Evolutionary conservation across 805 yeast species (phyloP).

Genomic region (Starmerella vitae): DNA sequence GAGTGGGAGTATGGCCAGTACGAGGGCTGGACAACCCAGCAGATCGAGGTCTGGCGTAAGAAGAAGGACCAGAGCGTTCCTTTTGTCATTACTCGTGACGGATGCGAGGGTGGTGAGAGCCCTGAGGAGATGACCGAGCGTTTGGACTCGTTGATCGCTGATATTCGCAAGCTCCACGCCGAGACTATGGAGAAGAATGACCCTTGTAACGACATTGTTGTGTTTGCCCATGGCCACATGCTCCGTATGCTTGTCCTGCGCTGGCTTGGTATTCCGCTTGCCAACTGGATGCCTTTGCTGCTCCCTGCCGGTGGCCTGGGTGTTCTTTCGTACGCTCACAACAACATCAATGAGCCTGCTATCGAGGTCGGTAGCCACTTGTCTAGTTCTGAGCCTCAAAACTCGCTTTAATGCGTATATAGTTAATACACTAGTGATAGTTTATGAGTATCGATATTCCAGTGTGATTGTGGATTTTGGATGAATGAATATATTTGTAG

Average conservation of each 20-base stretch:
- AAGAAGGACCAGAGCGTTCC: conserved; percentile 12
- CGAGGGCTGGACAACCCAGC: conserved; percentile 63
- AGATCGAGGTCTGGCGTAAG: conserved; percentile 38
- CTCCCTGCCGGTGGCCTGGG: conserved; percentile 95
- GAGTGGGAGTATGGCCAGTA: conserved; percentile 98
- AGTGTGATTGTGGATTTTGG: too few relatives aligned
- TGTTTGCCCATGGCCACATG: conserved; percentile 90
- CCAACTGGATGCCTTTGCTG: conserved; percentile 61
- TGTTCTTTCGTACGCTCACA: conserved; percentile 79
- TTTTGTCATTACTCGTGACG: conserved; percentile 76
- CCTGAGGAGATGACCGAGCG: conserved; percentile 53
- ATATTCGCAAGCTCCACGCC: conserved; percentile 40
- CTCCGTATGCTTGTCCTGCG: conserved; percentile 78
- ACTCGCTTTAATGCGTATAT: conserved; percentile 2
- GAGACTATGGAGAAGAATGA: conserved; percentile 26
- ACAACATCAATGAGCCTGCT: conserved; percentile 76
- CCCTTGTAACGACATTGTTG: conserved; percentile 55
- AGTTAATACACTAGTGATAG: too few relatives aligned
- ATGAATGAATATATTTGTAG: too few relatives aligned
- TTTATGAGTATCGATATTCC: too few relatives aligned
- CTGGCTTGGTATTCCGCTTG: conserved; percentile 57
- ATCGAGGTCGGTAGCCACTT: conserved; percentile 42
- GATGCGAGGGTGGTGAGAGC: conserved; percentile 83
- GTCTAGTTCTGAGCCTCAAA: conserved; percentile 16
- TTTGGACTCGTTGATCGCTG: conserved; percentile 54